Base-by-base conservation (phyloP, 2,329 filamentous ascomycete genomes). In the Lizonia empirigonia region DNA sequence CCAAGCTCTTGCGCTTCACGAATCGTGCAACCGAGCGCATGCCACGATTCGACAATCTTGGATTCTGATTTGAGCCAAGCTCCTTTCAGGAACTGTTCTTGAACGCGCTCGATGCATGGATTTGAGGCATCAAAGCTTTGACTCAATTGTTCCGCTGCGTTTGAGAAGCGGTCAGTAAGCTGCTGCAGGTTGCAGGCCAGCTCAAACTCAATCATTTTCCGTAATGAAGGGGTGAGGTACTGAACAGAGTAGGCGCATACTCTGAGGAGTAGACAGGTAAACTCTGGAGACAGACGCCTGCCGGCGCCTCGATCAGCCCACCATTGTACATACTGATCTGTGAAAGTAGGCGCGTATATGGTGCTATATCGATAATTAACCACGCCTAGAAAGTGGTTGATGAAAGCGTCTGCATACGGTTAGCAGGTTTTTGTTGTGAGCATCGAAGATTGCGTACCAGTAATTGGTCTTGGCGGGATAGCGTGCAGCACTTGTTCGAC, bases 1-100 rank as follows among this genome's bases (percentile, higher is more conserved):
- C 77, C 78, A 37, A 78, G 65, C 55, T 81, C 79, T 57, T 80
- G 78, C 0, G 78, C 79, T 34, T 78, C 76, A 6, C 75, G 76
- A 23, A 81, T 76, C 2, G 75, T 73, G 42, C 65, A 65, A 15
- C 73, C 68, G 7, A 81, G 56, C 2, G 74, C 63, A 67, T 80
- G 78, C 79, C 79, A 81, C 0, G 78, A 73, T 23, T 80, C 77
- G 1, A 77, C 73, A 58, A 79, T 80, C 16, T 72, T 70, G 12
- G 74, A 75, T 47, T 78, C 77, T 3, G 74, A 74, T 52, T 80
- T 80, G 34, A 74, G 75, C 78, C 78, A 81, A 18, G 71, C 69
- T 2, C 75, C 73, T 18, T 73, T 77, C 3, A 80, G 55, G 45
- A 81, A 80, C n/a, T 78, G 66, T 56, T 81, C 79, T 58, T 81